Evolutionary conservation across 2,329 filamentous ascomycete species (phyloP).

Genomic region (Calonectria crousiana): DNA sequence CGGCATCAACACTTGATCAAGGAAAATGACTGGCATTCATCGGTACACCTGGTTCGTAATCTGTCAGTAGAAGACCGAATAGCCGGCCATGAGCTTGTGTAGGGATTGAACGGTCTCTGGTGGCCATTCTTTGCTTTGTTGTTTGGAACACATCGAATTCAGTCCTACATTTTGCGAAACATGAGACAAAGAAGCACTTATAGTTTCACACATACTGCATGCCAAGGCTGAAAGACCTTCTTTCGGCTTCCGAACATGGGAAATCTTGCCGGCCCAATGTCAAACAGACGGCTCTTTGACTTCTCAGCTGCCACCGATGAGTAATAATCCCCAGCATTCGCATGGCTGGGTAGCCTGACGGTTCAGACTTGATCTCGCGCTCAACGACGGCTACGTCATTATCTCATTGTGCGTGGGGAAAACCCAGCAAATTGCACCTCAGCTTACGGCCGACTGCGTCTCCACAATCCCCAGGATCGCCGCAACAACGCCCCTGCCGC

Average conservation of each 20-base stretch:
- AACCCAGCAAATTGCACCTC: not conserved
- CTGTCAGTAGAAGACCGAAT: not conserved
- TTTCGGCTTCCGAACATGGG: not conserved
- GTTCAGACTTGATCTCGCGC: not conserved
- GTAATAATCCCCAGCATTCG: not conserved
- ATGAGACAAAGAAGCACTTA: not conserved
- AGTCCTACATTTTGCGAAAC: not conserved
- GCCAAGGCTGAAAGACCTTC: not conserved
- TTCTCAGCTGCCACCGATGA: not conserved
- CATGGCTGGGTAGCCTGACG: not conserved
- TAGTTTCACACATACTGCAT: not conserved
- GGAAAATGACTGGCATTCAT: not conserved
- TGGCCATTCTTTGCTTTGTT: not conserved
- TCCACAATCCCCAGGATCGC: conserved; percentile 4
- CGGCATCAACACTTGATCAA: not conserved
- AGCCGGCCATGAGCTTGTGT: not conserved
- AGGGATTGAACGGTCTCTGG: not conserved
- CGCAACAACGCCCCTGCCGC: conserved; percentile 2
- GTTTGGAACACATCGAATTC: not conserved
- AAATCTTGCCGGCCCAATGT: not conserved
- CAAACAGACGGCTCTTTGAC: not conserved
- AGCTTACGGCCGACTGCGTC: not conserved
- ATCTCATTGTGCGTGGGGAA: conserved; percentile 9
- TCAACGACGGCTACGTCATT: conserved; percentile 1
- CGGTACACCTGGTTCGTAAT: not conserved